phyloP scores from a whole-genome alignment of 139 green algal species.

The Nannochloris sp. region DNA sequence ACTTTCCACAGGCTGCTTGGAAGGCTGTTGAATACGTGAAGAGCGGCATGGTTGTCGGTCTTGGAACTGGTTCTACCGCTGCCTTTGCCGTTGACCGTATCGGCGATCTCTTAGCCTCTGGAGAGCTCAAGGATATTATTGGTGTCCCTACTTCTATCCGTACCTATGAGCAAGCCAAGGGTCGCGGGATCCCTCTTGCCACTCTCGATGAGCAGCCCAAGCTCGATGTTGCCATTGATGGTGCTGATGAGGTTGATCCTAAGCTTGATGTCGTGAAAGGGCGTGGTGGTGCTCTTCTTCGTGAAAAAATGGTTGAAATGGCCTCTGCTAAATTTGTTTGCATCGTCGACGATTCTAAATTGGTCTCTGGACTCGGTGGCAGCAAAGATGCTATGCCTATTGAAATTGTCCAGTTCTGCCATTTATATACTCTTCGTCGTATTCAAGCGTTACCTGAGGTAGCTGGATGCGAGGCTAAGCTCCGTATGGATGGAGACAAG shows the following conservation, averaged over 20 bases:
- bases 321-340: conserved; percentile 92
- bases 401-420: conserved; percentile 99
- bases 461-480: conserved; percentile 76
- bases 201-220: conserved; percentile 91
- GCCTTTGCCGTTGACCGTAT: conserved; percentile 97
- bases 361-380: conserved; percentile 79
- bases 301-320: conserved; percentile 99
- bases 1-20: conserved; percentile 66
- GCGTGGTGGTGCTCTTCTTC: conserved; percentile 90
- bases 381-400: conserved; percentile 93
- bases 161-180: conserved; percentile 86
- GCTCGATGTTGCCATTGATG: conserved; percentile 97
- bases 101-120: conserved; percentile 76
- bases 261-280: conserved; percentile 97
- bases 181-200: conserved; percentile 91
- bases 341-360: conserved; percentile 99
- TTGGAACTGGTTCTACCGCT: conserved; percentile 98
- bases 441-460: conserved; percentile 53
- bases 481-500: conserved; percentile 86
- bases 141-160: conserved; percentile 88
- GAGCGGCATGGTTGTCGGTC: conserved; percentile 90
- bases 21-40: conserved; percentile 97
- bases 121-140: conserved; percentile 92
- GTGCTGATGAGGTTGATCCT: conserved; percentile 95
- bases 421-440: conserved; percentile 74